Evolutionary conservation across 1,284 basidiomycete species (phyloP).

Genomic region (Acaromyces ingoldii): DNA sequence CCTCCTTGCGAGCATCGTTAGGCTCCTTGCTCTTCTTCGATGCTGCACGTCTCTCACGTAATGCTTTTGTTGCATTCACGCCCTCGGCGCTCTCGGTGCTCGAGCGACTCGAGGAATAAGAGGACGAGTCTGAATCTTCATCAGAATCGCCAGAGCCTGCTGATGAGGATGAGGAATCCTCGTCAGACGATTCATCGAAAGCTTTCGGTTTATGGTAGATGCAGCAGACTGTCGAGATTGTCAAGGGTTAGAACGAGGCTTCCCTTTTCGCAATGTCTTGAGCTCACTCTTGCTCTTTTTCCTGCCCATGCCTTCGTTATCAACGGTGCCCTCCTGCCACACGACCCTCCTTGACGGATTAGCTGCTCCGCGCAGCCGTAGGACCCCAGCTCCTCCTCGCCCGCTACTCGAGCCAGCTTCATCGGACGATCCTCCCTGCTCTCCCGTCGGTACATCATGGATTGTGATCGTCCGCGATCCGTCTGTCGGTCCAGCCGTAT

Average conservation of each 20-base stretch:
- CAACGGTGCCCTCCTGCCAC: constrained; percentile 42
- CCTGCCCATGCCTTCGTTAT: constrained; percentile 41
- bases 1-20: neutral
- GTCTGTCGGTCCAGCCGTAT: constrained; percentile 3
- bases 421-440: neutral
- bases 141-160: constrained; percentile 9
- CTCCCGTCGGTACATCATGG: constrained; percentile 3
- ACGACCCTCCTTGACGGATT: constrained; percentile 21
- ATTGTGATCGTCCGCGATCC: constrained; percentile 9
- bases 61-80: constrained; percentile 4
- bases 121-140: neutral
- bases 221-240: constrained; percentile 35
- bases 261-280: neutral
- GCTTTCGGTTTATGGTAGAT: constrained; percentile 48
- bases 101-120: neutral
- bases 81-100: neutral
- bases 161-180: neutral
- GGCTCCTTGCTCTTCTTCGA: constrained; percentile 1
- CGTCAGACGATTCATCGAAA: constrained; percentile 36
- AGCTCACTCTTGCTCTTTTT: constrained; percentile 46
- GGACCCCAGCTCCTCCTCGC: neutral
- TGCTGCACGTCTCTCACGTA: neutral
- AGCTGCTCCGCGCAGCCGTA: constrained; percentile 5
- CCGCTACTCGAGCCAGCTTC: neutral
- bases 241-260: neutral